Evolutionary conservation across 768 basidiomycete species (phyloP).

Genomic region (Crucibulum laeve): DNA sequence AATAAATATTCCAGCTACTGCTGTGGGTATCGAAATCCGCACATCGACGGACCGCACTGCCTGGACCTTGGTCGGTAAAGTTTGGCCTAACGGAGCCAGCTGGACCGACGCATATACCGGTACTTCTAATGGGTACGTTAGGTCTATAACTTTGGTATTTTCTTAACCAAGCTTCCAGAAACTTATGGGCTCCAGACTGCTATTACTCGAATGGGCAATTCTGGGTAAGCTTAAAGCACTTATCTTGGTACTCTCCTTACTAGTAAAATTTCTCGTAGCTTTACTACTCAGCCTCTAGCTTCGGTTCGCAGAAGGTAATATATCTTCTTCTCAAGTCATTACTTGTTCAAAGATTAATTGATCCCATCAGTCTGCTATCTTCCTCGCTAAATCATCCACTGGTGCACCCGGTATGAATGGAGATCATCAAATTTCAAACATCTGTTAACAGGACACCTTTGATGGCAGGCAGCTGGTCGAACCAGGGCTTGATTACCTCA

Average conservation of each 20-base stretch:
- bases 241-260: background rate
- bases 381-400: conserved; percentile 46
- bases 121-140: conserved; percentile 35
- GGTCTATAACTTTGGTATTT: background rate
- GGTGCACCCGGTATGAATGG: conserved; percentile 31
- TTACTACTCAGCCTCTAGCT: conserved; percentile 51
- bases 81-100: conserved; percentile 45
- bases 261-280: conserved; percentile 25
- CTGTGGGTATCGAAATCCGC: conserved; percentile 42
- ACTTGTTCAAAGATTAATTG: background rate
- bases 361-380: conserved; percentile 40
- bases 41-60: conserved; percentile 43
- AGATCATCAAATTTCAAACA: background rate
- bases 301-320: conserved; percentile 48
- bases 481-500: conserved; percentile 44
- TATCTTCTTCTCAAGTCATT: too few relatives aligned
- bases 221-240: conserved; percentile 14
- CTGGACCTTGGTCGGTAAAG: conserved; percentile 40
- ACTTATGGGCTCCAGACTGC: conserved; percentile 36
- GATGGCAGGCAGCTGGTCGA: conserved; percentile 32
- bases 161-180: conserved; percentile 14
- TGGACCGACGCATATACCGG: conserved; percentile 48
- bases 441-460: background rate
- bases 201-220: conserved; percentile 23
- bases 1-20: conserved; percentile 26